phyloP scores from a whole-genome alignment of 1,284 basidiomycete genomes.

The Ceratobasidium sp. region DNA sequence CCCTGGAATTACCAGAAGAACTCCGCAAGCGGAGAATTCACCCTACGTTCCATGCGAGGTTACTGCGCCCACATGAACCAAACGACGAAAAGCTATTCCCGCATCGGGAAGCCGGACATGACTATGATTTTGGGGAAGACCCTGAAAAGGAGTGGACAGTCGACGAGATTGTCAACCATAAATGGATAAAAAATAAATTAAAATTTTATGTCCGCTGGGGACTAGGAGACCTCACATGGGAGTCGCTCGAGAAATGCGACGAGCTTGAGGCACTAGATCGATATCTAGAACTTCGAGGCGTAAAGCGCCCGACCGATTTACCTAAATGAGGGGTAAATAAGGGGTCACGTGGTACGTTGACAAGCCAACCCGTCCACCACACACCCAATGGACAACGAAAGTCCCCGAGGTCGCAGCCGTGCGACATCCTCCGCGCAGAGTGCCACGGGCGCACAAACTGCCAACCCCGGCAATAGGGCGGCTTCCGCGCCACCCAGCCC shows the following conservation, averaged over 20 bases:
- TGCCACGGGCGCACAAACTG: too few relatives aligned
- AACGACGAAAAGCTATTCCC: constrained; percentile 49
- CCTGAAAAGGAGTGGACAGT: constrained; percentile 17
- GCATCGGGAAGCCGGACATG: background rate
- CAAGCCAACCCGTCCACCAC: background rate
- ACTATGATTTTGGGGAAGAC: constrained; percentile 24
- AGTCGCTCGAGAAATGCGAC: background rate
- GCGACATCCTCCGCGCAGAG: too few relatives aligned
- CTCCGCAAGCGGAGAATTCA: constrained; percentile 46
- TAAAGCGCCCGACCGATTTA: background rate
- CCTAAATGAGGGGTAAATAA: too few relatives aligned
- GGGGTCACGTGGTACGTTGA: too few relatives aligned
- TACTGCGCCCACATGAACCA: constrained; percentile 49
- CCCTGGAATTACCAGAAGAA: constrained; percentile 51
- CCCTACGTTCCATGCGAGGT: constrained; percentile 50
- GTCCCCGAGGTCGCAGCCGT: too few relatives aligned
- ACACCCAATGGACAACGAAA: too few relatives aligned
- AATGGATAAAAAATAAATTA: background rate
- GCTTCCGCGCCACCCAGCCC: too few relatives aligned
- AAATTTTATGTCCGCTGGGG: background rate
- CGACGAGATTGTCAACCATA: constrained; percentile 21
- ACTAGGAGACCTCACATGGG: constrained; percentile 19
- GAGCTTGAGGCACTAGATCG: constrained; percentile 54
- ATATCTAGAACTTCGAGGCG: constrained; percentile 53
- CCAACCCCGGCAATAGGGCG: too few relatives aligned